These are phyloP conservation scores for Fusarium sp. DNA, from an alignment of 2,329 filamentous ascomycete species.

Conservation along the genomic window DNA sequence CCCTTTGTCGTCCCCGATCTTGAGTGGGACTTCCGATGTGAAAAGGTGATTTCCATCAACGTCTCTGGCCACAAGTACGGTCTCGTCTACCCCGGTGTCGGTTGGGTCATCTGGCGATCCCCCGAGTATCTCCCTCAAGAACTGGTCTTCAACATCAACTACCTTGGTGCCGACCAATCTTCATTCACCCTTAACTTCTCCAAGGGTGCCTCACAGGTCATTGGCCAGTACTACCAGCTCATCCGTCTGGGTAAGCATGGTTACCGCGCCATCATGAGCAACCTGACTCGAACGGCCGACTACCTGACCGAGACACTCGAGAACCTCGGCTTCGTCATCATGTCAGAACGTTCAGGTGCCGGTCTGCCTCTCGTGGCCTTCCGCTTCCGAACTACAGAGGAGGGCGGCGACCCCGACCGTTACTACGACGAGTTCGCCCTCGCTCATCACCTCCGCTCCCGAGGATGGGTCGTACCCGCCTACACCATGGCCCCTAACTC, in stretches of 20 bases:
- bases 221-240: constrained; percentile 97
- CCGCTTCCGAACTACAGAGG: constrained; percentile 72
- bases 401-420: constrained; percentile 59
- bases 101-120: constrained; percentile 91
- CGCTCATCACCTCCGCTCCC: constrained; percentile 86
- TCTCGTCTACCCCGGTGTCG: constrained; percentile 87
- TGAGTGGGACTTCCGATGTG: constrained; percentile 91
- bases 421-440: constrained; percentile 81
- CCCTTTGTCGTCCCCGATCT: constrained; percentile 89
- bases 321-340: constrained; percentile 84
- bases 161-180: constrained; percentile 93
- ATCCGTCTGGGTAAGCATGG: constrained; percentile 94
- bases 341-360: constrained; percentile 81
- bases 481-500: constrained; percentile 97
- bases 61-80: constrained; percentile 86
- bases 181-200: constrained; percentile 98
- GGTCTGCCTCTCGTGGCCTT: constrained; percentile 93
- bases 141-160: constrained; percentile 99
- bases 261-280: constrained; percentile 93
- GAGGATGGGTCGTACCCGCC: constrained; percentile 93
- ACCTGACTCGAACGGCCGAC: constrained; percentile 89
- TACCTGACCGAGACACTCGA: constrained; percentile 82
- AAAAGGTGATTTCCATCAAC: constrained; percentile 93
- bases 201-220: constrained; percentile 93
- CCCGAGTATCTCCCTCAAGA: constrained; percentile 88